These are phyloP conservation scores for Leishmania aethiopica DNA, from an alignment of 208 protist genomes.

Conservation along the genomic window DNA sequence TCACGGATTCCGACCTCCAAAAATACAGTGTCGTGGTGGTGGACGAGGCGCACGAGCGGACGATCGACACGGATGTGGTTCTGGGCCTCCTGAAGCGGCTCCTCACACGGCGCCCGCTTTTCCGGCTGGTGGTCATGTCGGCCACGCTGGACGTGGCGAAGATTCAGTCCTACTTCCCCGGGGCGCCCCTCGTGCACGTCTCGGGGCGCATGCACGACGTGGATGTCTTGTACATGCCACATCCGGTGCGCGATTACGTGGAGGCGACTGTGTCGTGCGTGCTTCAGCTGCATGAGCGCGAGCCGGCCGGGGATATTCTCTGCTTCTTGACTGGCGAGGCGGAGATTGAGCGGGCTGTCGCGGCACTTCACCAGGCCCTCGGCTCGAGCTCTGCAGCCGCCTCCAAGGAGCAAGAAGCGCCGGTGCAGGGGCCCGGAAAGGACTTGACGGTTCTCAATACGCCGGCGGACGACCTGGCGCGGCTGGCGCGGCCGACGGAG, in stretches of 20 bases:
- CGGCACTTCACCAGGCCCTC: slow-evolving; percentile 31
- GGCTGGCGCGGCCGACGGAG: slow-evolving; percentile 22
- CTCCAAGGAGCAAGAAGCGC: neutral
- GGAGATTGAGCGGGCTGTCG: slow-evolving; percentile 83
- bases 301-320: slow-evolving; percentile 81
- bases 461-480: neutral
- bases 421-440: neutral
- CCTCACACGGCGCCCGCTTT: slow-evolving; percentile 37
- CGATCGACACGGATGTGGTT: slow-evolving; percentile 98
- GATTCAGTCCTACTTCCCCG: slow-evolving; percentile 97
- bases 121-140: slow-evolving; percentile 97
- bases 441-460: neutral
- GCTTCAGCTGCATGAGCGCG: slow-evolving; percentile 69
- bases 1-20: slow-evolving; percentile 83
- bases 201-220: slow-evolving; percentile 96
- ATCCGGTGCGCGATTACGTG: slow-evolving; percentile 94
- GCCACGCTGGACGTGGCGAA: slow-evolving; percentile 98
- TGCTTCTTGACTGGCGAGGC: slow-evolving; percentile 90
- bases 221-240: slow-evolving; percentile 73
- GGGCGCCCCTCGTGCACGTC: slow-evolving; percentile 96
- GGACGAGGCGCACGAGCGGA: slow-evolving; percentile 99
- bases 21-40: slow-evolving; percentile 98
- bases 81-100: slow-evolving; percentile 97
- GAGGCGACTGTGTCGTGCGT: slow-evolving; percentile 67
- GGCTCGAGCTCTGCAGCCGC: slow-evolving; percentile 1